These are phyloP conservation scores for Lathyrus aphaca DNA, from an alignment of 306 rosid genomes.

Conservation along the genomic window DNA sequence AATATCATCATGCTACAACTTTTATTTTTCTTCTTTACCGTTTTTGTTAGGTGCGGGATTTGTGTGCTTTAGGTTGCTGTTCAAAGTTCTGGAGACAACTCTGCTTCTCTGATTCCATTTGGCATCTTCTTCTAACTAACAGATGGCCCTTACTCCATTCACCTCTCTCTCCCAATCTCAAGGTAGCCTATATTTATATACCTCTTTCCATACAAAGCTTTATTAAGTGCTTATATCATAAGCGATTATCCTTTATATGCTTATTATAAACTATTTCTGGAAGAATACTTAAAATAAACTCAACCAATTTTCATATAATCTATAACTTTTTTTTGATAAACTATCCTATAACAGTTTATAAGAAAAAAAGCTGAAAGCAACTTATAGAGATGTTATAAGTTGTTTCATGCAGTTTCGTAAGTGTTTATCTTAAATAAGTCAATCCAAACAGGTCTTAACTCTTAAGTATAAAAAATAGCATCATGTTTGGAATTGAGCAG, in stretches of 20 bases:
- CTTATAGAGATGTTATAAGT: too few relatives aligned
- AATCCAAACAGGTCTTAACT: too few relatives aligned
- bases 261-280: not conserved
- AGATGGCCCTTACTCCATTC: constrained; percentile 67
- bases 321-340: not conserved
- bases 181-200: constrained; percentile 39
- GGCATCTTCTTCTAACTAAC: constrained; percentile 61
- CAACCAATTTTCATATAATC: not conserved
- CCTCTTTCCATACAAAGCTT: not conserved
- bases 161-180: constrained; percentile 34
- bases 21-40: not conserved
- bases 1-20: not conserved
- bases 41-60: constrained; percentile 58
- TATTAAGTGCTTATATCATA: not conserved
- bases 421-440: too few relatives aligned
- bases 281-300: too few relatives aligned
- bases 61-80: constrained; percentile 78
- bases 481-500: too few relatives aligned
- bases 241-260: too few relatives aligned
- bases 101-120: constrained; percentile 58
- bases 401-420: too few relatives aligned
- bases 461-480: too few relatives aligned
- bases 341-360: not conserved
- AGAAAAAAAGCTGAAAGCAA: not conserved
- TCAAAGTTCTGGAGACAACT: constrained; percentile 68